Base-by-base conservation (phyloP, 805 yeast species). In the Spathaspora passalidarum region DNA sequence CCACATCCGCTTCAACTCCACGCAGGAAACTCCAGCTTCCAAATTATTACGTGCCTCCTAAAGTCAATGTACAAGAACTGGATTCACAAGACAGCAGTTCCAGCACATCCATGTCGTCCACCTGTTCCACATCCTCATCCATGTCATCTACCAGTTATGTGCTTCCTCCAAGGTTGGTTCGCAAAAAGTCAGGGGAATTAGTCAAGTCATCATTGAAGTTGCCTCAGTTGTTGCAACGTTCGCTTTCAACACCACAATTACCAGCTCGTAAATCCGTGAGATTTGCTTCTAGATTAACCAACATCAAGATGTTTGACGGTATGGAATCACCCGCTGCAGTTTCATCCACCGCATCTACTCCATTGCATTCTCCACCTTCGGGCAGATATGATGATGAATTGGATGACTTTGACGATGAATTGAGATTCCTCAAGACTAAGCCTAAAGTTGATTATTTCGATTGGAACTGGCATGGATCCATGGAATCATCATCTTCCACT, bases 141-240 rank as follows among this genome's bases (percentile, higher is more conserved):
- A 26, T 26, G 9, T 16, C 49, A 14, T 18, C 37, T 13, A 25
- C 42, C n/a, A 22, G 40, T 13, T 22, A 29, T 17, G 32, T n/a
- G n/a, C 16, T 36, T 25, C 54, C 54, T 3, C 56, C 56, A 40
- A 21, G 20, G 20, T 66, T 86, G 46, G 74, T 88, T 5, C 81
- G 94, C 43, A 90, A 90, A 63, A 89, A 88, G 62, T 81, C 90
- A 0, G 97, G 96, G 10, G 96, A 89, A 59, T 68, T 86, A 37
- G 88, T 88, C 43, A 87, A 87, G 59, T 81, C 91, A 5, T 83
- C 89, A 13, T 71, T 88, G 45, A 85, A 83, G 58, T 65, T 77
- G 35, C 70, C 76, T 50, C 23, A 53, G 1, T 39, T 62, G 13
- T 44, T 57, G 18, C 53, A 52, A 13, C 52, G 59, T 29, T 57